Evolutionary conservation across 2,329 filamentous ascomycete genomes (phyloP).

Genomic region (Aspergillus fijiensis): DNA sequence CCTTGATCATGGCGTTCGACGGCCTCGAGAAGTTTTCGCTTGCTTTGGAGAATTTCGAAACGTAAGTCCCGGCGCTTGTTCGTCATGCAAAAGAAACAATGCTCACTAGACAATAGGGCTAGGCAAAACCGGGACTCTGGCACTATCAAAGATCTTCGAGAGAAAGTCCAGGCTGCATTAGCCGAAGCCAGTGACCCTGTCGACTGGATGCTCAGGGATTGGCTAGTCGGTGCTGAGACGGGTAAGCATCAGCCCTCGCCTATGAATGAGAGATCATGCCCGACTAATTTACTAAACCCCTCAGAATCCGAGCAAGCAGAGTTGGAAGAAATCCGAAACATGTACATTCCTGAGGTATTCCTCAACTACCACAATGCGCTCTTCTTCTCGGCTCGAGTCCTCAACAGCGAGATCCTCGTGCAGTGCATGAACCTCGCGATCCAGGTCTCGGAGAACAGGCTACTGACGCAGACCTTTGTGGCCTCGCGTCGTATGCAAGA

Average conservation of each 20-base stretch:
- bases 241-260: conserved; percentile 46
- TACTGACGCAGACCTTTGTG: conserved; percentile 65
- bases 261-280: not conserved
- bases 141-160: conserved; percentile 52
- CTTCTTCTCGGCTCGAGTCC: conserved; percentile 71
- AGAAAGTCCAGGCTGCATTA: conserved; percentile 55
- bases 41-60: conserved; percentile 48
- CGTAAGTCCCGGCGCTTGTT: conserved; percentile 31
- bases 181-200: conserved; percentile 58
- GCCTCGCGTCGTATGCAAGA: conserved; percentile 69
- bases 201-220: conserved; percentile 61
- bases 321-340: conserved; percentile 65
- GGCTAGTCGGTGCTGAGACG: conserved; percentile 58
- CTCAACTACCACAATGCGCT: conserved; percentile 80
- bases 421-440: conserved; percentile 85
- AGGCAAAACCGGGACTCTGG: conserved; percentile 37
- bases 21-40: conserved; percentile 66
- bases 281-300: conserved; percentile 13
- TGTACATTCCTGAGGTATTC: conserved; percentile 82
- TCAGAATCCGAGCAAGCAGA: conserved; percentile 59
- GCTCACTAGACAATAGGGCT: conserved; percentile 20
- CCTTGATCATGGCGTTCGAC: conserved; percentile 65
- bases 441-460: conserved; percentile 69
- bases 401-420: conserved; percentile 74
- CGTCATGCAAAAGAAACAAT: not conserved